Percentiles rank a stretch among this genome's conserved stretches.
Conservation (phyloP, 1,139 yeast genomes). For the Geotrichum bryndzae region DNA sequence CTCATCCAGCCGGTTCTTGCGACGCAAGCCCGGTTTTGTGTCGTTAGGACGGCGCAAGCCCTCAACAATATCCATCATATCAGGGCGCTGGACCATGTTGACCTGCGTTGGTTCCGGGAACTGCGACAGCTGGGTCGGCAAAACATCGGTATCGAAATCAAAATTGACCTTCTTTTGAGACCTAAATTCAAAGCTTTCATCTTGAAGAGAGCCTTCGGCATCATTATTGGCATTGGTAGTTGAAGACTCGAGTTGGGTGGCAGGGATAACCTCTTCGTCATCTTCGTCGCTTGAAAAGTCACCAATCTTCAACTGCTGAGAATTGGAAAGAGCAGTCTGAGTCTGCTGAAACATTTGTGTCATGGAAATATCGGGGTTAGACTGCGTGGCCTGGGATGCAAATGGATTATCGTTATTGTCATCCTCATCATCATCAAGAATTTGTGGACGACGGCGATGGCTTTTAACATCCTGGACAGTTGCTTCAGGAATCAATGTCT, state of each 20-base stretch:
- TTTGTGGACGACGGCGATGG: constrained; percentile 1
- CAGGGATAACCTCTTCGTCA: background rate
- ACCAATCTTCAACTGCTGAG: background rate
- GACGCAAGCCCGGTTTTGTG: background rate
- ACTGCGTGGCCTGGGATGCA: background rate
- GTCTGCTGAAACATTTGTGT: constrained; percentile 9
- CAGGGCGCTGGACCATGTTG: background rate
- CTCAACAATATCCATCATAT: background rate
- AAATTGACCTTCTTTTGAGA: background rate
- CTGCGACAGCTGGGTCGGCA: constrained; percentile 21
- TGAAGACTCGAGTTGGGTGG: background rate
- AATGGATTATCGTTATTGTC: constrained; percentile 1
- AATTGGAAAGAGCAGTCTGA: background rate
- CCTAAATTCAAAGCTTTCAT: background rate
- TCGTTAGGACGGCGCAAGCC: background rate
- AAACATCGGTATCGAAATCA: background rate
- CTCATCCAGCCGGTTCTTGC: background rate
- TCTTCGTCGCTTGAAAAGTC: background rate
- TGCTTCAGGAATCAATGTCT: background rate
- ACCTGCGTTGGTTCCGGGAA: constrained; percentile 20
- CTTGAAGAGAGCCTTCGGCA: background rate
- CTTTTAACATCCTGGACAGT: background rate
- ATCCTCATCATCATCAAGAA: constrained; percentile 14
- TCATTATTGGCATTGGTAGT: background rate
- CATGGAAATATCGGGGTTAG: background rate